These are phyloP conservation scores for Scheffersomyces quercinus DNA, from an alignment of 1,139 yeast species.

Conservation along the genomic window DNA sequence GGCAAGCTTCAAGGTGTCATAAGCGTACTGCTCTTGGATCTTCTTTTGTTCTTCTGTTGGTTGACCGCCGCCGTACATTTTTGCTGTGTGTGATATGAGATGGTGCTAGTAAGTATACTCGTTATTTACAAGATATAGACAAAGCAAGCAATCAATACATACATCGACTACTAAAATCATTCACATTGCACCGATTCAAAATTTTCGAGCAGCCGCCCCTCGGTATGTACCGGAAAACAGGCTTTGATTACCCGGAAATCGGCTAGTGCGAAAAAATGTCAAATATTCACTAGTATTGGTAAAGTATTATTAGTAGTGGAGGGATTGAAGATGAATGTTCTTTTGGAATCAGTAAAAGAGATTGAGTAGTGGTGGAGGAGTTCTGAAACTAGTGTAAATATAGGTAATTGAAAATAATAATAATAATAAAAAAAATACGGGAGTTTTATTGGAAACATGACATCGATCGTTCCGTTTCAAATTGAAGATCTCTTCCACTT, in stretches of 20 bases:
- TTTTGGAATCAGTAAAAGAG: too few species aligned
- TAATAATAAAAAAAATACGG: too few species aligned
- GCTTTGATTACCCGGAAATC: slow-evolving; percentile 1
- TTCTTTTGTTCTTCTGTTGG: slow-evolving; percentile 79
- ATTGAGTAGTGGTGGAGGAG: too few species aligned
- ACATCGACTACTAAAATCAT: too few species aligned
- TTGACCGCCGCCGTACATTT: slow-evolving; percentile 74
- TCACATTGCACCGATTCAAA: too few species aligned
- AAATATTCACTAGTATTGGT: too few species aligned
- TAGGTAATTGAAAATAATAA: too few species aligned
- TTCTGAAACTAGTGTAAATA: too few species aligned
- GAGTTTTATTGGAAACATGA: slow-evolving; percentile 43
- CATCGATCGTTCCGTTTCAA: slow-evolving; percentile 80
- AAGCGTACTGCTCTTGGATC: slow-evolving; percentile 68
- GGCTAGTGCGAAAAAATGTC: too few species aligned
- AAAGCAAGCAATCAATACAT: too few species aligned
- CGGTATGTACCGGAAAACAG: background rate
- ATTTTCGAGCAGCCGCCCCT: slow-evolving; percentile 1
- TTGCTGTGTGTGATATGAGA: background rate
- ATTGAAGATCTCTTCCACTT: slow-evolving; percentile 77
- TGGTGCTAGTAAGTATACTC: background rate
- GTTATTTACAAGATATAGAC: background rate
- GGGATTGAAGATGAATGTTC: too few species aligned
- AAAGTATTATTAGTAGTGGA: too few species aligned
- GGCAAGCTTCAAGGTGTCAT: slow-evolving; percentile 65